Conservation (phyloP, 2,329 filamentous ascomycete genomes). For the Trichophyton equinum region DNA sequence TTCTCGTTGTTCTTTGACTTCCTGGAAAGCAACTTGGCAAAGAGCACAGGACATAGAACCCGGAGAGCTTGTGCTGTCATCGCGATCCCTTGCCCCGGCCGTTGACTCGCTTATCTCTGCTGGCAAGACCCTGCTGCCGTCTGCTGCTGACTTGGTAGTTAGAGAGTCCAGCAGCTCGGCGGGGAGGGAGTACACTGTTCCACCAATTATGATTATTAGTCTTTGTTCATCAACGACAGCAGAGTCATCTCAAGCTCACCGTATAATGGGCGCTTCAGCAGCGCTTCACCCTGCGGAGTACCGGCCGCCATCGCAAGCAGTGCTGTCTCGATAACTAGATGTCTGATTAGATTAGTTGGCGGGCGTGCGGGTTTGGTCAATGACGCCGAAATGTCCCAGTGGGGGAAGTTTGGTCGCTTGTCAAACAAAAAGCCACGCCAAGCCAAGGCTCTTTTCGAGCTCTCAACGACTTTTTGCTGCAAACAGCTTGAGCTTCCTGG, state of each 20-base stretch:
- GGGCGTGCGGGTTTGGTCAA: not conserved
- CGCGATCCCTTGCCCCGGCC: conserved; percentile 25
- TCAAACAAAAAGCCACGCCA: too few species aligned
- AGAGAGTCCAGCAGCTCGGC: conserved; percentile 58
- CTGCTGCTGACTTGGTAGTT: conserved; percentile 41
- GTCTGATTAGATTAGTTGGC: not conserved
- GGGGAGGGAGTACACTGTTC: conserved; percentile 70
- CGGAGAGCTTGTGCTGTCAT: conserved; percentile 42
- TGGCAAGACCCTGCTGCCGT: conserved; percentile 17
- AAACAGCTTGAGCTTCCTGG: too few species aligned
- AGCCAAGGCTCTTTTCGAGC: too few species aligned
- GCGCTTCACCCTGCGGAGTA: conserved; percentile 21
- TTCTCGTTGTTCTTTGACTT: conserved; percentile 65
- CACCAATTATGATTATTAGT: not conserved
- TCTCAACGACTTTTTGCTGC: too few species aligned
- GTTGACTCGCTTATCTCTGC: conserved; percentile 17
- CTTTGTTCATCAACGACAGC: not conserved
- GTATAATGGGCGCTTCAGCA: conserved; percentile 40
- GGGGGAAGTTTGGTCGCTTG: too few species aligned
- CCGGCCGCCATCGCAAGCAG: conserved; percentile 12
- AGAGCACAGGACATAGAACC: conserved; percentile 65
- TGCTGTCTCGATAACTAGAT: not conserved
- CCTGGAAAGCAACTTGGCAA: conserved; percentile 59
- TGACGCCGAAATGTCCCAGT: too few species aligned
- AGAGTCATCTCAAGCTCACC: conserved; percentile 22